Evolutionary conservation across 23 red algal genomes (phyloP), one percentile per base, ranked within the genome.

Genomic region (Cyanidiococcus yangmingshanensis): DNA sequence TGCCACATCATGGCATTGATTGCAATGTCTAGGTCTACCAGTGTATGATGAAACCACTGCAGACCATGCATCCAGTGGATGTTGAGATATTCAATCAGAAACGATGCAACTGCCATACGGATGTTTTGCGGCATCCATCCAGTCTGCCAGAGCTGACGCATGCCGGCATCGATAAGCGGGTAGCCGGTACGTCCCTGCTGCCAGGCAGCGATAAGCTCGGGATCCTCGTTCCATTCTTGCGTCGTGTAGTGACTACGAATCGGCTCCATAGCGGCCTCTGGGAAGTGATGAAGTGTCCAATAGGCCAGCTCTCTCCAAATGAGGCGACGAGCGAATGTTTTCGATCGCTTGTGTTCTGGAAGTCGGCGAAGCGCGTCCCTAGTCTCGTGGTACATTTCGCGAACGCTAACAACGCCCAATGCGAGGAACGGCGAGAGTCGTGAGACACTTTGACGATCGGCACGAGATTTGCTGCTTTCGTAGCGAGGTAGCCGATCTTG

Each of bases 1-100:
- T 38, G 67, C 67, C 67, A 74, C 67, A 74, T 74, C 67, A 74
- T 74, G 12, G 67, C 37, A 25, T 74, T 74, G 67, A 74, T 74
- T 3, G 67, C 67, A 74, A 74, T 38, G 67, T 74, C 67, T 25
- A 38, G 17, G 26, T 74, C 67, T 7, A 74, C 25, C 7, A 74
- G 67, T 25, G 67, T 38, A 74, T 25, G 30, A 38, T 74, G 67
- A 25, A 74, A 74, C 30, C 37, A 38, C 17, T 38, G 67, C 67
- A 74, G 67, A 25, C 67, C 67, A 17, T 37, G 31, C 17, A 37
- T 33, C 67, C 67, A 74, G 37, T 74, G 67, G 3, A 74, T 38
- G 25, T 38, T 38, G 31, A 74, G 67, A 17, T 37, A 37, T 17
- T 74, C 31, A 17, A 74, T 25, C 67, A 74, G 37, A 74, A 74